Evolutionary conservation across 257 asterid species (phyloP).

Genomic region (Paraleonurus japonicus): DNA sequence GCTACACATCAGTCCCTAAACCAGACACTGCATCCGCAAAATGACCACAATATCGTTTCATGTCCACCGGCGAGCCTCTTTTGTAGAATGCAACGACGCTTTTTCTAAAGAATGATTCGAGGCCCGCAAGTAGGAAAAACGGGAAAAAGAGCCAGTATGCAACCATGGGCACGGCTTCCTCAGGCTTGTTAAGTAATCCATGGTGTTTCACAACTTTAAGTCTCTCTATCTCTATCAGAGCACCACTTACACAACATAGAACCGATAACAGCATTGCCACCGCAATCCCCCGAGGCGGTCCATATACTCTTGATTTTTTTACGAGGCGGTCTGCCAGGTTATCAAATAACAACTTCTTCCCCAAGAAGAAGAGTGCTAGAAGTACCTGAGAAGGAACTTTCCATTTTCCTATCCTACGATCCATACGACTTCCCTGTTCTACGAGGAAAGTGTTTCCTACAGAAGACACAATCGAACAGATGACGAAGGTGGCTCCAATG

Average conservation of each 20-base stretch:
- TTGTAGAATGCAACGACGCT: conserved; percentile 33
- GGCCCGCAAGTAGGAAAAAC: conserved; percentile 47
- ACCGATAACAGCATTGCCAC: conserved; percentile 41
- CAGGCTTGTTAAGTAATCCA: conserved; percentile 25
- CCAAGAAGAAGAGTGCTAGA: conserved; percentile 1
- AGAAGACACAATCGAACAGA: conserved; percentile 41
- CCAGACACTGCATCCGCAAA: conserved; percentile 39
- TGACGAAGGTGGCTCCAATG: conserved; percentile 31
- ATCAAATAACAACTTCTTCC: not conserved
- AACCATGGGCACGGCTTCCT: conserved; percentile 36
- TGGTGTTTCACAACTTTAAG: conserved; percentile 29
- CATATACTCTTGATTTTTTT: not conserved
- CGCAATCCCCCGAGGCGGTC: conserved; percentile 9
- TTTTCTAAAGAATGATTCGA: conserved; percentile 33
- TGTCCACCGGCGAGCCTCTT: conserved; percentile 28
- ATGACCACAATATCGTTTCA: conserved; percentile 27
- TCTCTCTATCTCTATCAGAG: conserved; percentile 44
- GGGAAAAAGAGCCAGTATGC: conserved; percentile 53
- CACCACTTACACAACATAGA: conserved; percentile 49
- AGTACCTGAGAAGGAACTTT: conserved; percentile 28
- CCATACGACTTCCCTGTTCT: conserved; percentile 44
- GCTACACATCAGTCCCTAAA: conserved; percentile 42
- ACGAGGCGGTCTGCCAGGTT: not conserved
- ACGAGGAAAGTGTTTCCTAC: conserved; percentile 49
- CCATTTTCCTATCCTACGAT: conserved; percentile 24